Evolutionary conservation across 106 monocot genomes (phyloP).

Genomic region (Alisma plantagoaquatica): DNA sequence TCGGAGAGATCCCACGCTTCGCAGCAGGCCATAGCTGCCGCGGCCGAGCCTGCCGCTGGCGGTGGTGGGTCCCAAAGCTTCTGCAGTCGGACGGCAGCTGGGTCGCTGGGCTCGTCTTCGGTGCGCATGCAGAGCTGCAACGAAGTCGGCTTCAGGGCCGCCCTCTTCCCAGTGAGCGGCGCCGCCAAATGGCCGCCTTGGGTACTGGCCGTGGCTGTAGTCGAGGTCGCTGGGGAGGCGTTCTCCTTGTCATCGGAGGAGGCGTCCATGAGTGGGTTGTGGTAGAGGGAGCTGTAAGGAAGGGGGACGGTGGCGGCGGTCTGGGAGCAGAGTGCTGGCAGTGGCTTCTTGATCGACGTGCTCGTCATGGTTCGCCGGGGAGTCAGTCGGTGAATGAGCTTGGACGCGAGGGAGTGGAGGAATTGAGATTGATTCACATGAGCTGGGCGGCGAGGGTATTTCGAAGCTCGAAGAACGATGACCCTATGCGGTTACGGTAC

Average conservation of each 20-base stretch:
- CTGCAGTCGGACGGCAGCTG: background rate
- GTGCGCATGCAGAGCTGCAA: slow-evolving; percentile 36
- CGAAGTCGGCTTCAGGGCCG: slow-evolving; percentile 22
- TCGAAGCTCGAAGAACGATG: no score
- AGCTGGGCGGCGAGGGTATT: no score
- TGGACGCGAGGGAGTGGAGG: no score
- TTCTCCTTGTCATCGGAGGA: slow-evolving; percentile 37
- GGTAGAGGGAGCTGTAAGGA: slow-evolving; percentile 21
- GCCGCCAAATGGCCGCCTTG: background rate
- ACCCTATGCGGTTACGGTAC: no score
- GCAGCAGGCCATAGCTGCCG: no score
- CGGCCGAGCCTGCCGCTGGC: no score
- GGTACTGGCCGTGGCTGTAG: background rate
- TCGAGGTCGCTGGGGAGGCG: slow-evolving; percentile 4
- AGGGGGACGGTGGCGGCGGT: background rate
- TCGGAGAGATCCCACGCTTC: slow-evolving; percentile 78
- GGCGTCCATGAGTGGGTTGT: slow-evolving; percentile 23
- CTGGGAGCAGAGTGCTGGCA: background rate
- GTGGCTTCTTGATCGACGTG: no score
- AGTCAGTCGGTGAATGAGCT: background rate
- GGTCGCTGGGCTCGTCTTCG: slow-evolving; percentile 20
- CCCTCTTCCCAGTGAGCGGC: slow-evolving; percentile 11
- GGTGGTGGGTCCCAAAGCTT: slow-evolving; percentile 20
- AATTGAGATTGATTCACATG: no score
- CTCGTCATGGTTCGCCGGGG: background rate